Evolutionary conservation across 805 yeast genomes (phyloP).

Genomic region (Metschnikowia baotianmanensis): DNA sequence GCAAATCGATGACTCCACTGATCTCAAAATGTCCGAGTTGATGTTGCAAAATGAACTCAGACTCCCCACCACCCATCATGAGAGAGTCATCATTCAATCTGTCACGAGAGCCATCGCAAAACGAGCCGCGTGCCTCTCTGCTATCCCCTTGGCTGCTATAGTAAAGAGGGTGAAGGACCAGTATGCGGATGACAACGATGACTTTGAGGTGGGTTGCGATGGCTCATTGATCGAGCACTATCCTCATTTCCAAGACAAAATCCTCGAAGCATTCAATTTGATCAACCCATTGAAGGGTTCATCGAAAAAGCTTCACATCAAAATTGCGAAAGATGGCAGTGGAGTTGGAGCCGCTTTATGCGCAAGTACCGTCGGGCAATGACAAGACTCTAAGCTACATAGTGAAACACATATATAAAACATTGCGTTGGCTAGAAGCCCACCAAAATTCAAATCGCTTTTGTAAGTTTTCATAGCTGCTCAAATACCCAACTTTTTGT

Average conservation of each 20-base stretch:
- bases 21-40: slow-evolving; percentile 66
- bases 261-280: slow-evolving; percentile 72
- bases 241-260: slow-evolving; percentile 81
- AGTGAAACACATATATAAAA: no score
- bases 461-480: no score
- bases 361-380: slow-evolving; percentile 43
- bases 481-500: no score
- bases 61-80: slow-evolving; percentile 65
- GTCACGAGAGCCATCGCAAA: slow-evolving; percentile 77
- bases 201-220: slow-evolving; percentile 92
- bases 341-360: slow-evolving; percentile 98
- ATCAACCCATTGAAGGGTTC: slow-evolving; percentile 73
- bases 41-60: slow-evolving; percentile 64
- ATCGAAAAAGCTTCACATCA: slow-evolving; percentile 70
- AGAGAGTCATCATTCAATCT: slow-evolving; percentile 69
- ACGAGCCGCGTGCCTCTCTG: slow-evolving; percentile 87
- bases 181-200: slow-evolving; percentile 49
- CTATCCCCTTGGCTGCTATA: slow-evolving; percentile 87
- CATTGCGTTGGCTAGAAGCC: no score
- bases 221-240: slow-evolving; percentile 93
- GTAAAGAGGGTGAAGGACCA: slow-evolving; percentile 63
- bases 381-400: no score
- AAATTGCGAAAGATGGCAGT: slow-evolving; percentile 90
- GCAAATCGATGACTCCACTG: slow-evolving; percentile 79
- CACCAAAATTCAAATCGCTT: no score